Conservation (phyloP, 2,329 filamentous ascomycete genomes). For the Botryotinia globosa region DNA sequence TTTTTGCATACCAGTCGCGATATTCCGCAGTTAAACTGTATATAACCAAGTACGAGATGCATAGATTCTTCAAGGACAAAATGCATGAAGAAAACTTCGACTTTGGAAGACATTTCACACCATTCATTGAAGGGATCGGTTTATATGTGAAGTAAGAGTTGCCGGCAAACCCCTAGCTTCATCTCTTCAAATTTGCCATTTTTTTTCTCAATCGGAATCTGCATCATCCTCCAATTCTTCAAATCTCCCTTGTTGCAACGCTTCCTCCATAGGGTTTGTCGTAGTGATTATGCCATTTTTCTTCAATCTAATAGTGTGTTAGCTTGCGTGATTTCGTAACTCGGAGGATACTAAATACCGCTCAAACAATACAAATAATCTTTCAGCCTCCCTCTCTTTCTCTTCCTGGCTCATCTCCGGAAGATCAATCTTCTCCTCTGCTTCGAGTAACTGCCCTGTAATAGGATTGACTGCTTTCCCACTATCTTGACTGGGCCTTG, state of each 20-base stretch:
- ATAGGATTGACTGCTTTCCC: conserved; percentile 34
- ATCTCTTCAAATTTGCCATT: neutral
- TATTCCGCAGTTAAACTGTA: neutral
- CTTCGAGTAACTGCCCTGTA: conserved; percentile 35
- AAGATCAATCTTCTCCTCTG: conserved; percentile 43
- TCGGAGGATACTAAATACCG: conserved; percentile 27
- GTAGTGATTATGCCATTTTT: conserved; percentile 37
- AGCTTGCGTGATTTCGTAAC: conserved; percentile 9
- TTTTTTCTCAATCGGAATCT: conserved; percentile 29
- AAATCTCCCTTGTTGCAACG: conserved; percentile 34
- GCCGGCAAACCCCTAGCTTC: neutral
- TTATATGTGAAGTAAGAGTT: neutral
- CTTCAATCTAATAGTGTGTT: conserved; percentile 30
- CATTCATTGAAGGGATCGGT: neutral
- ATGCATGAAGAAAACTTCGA: neutral
- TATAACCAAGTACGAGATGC: neutral
- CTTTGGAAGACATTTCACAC: neutral
- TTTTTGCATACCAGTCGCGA: neutral
- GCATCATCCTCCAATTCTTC: conserved; percentile 36
- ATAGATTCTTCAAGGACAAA: neutral
- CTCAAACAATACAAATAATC: conserved; percentile 38
- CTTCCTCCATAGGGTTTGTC: conserved; percentile 35
- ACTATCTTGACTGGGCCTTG: conserved; percentile 28
- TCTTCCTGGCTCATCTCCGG: conserved; percentile 86
- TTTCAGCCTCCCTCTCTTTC: conserved; percentile 70